Conservation (phyloP, 331 rosid species). For the Stylosanthes scabra region DNA sequence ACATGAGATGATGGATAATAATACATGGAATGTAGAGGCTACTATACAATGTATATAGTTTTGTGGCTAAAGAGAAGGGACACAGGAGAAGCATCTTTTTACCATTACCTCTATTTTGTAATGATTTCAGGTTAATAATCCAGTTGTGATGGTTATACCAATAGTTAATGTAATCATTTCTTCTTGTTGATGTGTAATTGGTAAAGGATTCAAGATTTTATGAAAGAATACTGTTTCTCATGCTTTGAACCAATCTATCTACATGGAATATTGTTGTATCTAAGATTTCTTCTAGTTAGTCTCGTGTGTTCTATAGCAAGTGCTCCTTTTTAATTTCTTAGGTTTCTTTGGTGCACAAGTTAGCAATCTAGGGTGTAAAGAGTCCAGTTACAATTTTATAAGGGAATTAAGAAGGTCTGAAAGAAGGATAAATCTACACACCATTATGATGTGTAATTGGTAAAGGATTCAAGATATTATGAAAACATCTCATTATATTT, state of each 20-base stretch:
- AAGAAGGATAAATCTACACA: background rate
- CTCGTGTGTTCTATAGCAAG: background rate
- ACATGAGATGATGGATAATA: background rate
- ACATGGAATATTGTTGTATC: background rate
- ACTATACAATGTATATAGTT: background rate
- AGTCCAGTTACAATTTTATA: background rate
- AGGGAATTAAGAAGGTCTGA: background rate
- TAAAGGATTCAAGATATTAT: slow-evolving; percentile 17
- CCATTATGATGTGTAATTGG: background rate
- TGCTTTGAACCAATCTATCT: background rate
- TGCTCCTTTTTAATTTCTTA: background rate
- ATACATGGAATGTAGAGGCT: background rate
- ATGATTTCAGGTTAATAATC: slow-evolving; percentile 1
- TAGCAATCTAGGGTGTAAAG: background rate
- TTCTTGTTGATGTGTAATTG: background rate
- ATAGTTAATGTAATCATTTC: slow-evolving; percentile 5
- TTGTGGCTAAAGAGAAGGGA: too few species aligned
- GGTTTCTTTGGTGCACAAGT: background rate
- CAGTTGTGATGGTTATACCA: slow-evolving; percentile 1
- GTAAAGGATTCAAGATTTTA: too few species aligned
- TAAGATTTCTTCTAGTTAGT: background rate
- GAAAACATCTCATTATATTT: slow-evolving; percentile 8
- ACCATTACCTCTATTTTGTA: too few species aligned
- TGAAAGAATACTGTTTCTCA: background rate
- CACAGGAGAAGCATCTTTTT: too few species aligned